Conservation (phyloP, 208 protist species). For the Kentomonas sorsogonicus region DNA sequence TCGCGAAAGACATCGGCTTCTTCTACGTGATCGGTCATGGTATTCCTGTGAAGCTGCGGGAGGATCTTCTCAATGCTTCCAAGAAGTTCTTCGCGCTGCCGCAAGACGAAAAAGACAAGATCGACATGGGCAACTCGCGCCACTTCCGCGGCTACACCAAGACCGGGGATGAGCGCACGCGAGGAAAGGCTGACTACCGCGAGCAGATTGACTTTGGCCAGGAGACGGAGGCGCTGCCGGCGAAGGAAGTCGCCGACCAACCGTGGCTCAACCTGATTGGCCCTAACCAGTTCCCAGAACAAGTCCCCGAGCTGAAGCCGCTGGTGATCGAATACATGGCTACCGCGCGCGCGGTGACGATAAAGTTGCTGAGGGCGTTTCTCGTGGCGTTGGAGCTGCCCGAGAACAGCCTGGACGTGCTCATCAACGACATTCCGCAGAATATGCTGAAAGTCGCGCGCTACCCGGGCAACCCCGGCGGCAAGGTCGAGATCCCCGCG, state of each 20-base stretch:
- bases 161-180: conserved; percentile 11
- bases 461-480: conserved; percentile 12
- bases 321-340: background rate
- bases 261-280: conserved; percentile 8
- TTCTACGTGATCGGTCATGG: conserved; percentile 19
- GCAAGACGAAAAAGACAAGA: conserved; percentile 16
- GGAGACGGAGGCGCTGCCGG: background rate
- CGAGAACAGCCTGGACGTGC: conserved; percentile 10
- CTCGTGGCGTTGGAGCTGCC: conserved; percentile 6
- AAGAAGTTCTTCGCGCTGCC: conserved; percentile 17
- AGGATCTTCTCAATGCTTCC: conserved; percentile 4
- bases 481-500: background rate
- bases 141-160: conserved; percentile 20
- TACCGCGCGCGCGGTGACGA: background rate
- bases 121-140: conserved; percentile 11
- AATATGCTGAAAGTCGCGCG: conserved; percentile 4
- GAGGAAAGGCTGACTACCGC: conserved; percentile 15
- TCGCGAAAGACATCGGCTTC: conserved; percentile 15
- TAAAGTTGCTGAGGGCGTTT: conserved; percentile 7
- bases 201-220: conserved; percentile 9
- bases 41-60: conserved; percentile 5
- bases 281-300: conserved; percentile 5
- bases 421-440: conserved; percentile 7
- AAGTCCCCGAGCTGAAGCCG: conserved; percentile 8
- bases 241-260: background rate